These are phyloP conservation scores for Prunella vulgaris DNA, from an alignment of 257 asterid genomes.

Conservation along the genomic window DNA sequence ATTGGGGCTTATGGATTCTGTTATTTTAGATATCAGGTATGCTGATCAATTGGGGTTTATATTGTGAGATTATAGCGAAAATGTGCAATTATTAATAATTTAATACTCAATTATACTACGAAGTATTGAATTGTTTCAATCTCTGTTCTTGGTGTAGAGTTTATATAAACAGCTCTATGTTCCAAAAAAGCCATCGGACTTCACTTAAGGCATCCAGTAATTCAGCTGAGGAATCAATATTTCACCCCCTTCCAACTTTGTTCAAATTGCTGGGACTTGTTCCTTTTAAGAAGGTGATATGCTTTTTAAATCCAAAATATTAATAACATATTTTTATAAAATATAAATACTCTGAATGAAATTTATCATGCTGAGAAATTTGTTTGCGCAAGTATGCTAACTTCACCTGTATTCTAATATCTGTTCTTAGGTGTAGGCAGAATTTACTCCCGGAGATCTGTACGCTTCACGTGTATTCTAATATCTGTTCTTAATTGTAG, in stretches of 20 bases:
- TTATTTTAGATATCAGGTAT: conserved; percentile 68
- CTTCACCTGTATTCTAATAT: conserved; percentile 13
- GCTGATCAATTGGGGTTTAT: conserved; percentile 1
- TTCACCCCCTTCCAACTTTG: conserved; percentile 85
- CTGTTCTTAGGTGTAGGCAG: conserved; percentile 52
- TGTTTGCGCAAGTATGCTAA: not conserved
- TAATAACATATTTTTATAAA: not conserved
- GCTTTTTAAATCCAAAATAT: not conserved
- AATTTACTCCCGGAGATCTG: conserved; percentile 80
- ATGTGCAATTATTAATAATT: not conserved
- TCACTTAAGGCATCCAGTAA: conserved; percentile 62
- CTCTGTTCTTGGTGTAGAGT: conserved; percentile 47
- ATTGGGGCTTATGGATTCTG: conserved; percentile 80
- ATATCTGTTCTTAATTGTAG: too few relatives aligned
- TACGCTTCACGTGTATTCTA: too few relatives aligned
- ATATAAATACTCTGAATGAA: conserved; percentile 2
- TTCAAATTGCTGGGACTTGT: conserved; percentile 72
- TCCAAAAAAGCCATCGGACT: conserved; percentile 55
- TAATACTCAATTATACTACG: not conserved
- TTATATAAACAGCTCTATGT: conserved; percentile 75
- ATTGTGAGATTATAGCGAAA: not conserved
- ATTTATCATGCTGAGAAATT: conserved; percentile 1
- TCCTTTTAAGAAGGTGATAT: conserved; percentile 76
- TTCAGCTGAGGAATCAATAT: conserved; percentile 61
- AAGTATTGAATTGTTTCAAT: conserved; percentile 11